Conservation (phyloP, 768 basidiomycete genomes). For the Boletus sp. region DNA sequence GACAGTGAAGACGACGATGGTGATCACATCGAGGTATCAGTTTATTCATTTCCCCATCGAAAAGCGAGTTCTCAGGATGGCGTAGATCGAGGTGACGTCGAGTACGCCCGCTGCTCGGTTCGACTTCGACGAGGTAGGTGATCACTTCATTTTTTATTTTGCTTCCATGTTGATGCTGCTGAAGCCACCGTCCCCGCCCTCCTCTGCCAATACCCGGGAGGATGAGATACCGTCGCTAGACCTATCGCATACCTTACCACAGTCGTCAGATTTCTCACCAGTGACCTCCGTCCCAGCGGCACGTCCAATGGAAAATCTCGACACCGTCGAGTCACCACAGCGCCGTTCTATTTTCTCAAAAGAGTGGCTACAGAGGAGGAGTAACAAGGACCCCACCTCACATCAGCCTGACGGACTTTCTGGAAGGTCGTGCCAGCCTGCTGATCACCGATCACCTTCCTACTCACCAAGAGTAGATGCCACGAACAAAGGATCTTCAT, state of each 20-base stretch:
- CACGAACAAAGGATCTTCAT: too few species aligned
- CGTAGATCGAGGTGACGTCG: too few species aligned
- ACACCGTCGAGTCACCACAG: background rate
- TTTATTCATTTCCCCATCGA: too few species aligned
- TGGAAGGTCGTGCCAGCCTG: background rate
- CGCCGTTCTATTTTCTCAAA: background rate
- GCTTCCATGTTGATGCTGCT: background rate
- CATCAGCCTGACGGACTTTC: background rate
- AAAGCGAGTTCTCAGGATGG: too few species aligned
- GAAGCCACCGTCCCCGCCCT: background rate
- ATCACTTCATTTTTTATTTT: background rate
- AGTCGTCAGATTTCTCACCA: background rate
- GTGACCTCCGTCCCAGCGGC: background rate
- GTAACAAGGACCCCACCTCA: background rate
- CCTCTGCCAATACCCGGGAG: background rate
- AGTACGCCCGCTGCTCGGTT: too few species aligned
- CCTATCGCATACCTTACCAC: background rate
- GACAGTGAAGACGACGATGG: too few species aligned
- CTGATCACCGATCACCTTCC: too few species aligned
- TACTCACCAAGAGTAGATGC: too few species aligned
- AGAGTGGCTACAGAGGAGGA: background rate
- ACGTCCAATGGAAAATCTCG: background rate
- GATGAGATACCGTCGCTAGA: background rate
- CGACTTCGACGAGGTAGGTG: background rate
- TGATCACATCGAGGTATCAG: too few species aligned